These are phyloP conservation scores for Zoysia japonica DNA, from an alignment of 176 grass and related monocot genomes.

Conservation along the genomic window DNA sequence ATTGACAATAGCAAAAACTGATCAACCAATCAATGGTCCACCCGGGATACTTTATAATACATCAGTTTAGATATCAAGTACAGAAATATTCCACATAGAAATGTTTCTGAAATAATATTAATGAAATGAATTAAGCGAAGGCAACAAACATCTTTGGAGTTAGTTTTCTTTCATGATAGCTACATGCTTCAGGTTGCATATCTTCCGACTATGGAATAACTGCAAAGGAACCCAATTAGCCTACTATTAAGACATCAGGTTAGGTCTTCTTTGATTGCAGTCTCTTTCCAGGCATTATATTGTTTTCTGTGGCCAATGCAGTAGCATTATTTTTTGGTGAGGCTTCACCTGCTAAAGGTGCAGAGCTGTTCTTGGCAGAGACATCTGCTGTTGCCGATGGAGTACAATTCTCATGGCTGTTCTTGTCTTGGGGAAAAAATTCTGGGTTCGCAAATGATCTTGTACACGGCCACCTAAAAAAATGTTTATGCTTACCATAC, in stretches of 20 bases:
- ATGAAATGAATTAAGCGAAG: conserved; percentile 32
- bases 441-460: conserved; percentile 60
- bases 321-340: conserved; percentile 44
- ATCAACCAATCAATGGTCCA: conserved; percentile 29
- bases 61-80: conserved; percentile 37
- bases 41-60: conserved; percentile 26
- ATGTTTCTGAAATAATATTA: conserved; percentile 29
- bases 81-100: conserved; percentile 26
- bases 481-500: conserved; percentile 20
- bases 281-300: conserved; percentile 59
- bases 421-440: conserved; percentile 39
- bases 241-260: conserved; percentile 44
- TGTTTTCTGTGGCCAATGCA: conserved; percentile 51
- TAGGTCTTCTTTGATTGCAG: conserved; percentile 57
- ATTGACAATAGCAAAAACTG: neutral
- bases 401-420: conserved; percentile 44
- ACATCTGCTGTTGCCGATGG: conserved; percentile 41
- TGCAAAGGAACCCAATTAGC: conserved; percentile 27
- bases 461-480: conserved; percentile 63
- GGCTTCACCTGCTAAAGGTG: conserved; percentile 48
- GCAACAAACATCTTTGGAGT: conserved; percentile 21
- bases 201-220: conserved; percentile 29
- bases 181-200: conserved; percentile 43
- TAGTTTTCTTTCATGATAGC: conserved; percentile 37
- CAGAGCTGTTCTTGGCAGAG: conserved; percentile 42